These are phyloP conservation scores for Botryotinia calthae DNA, from an alignment of 2,329 filamentous ascomycete genomes.

Conservation along the genomic window DNA sequence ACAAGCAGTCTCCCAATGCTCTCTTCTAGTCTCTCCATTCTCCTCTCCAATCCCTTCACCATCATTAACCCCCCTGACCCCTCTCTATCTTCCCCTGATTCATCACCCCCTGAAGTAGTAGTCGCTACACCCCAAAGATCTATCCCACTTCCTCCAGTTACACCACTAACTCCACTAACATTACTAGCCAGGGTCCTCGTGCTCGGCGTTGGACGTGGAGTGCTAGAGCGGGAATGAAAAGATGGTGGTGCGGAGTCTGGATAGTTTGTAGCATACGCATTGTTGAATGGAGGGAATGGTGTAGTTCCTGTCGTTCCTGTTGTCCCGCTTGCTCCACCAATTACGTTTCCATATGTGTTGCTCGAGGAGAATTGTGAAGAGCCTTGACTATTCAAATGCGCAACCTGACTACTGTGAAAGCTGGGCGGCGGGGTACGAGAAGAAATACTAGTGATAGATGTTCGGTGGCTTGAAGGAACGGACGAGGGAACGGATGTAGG, in stretches of 20 bases:
- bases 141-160: slow-evolving; percentile 12
- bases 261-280: slow-evolving; percentile 25
- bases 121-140: slow-evolving; percentile 37
- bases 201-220: slow-evolving; percentile 23
- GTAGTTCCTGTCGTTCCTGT: neutral
- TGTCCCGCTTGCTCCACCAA: neutral
- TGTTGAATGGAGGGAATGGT: slow-evolving; percentile 24
- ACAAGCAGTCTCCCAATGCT: slow-evolving; percentile 32
- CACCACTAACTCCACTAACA: neutral
- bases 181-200: slow-evolving; percentile 22
- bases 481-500: slow-evolving; percentile 28
- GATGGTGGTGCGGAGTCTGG: slow-evolving; percentile 20
- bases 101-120: slow-evolving; percentile 19
- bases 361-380: neutral
- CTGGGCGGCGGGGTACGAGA: slow-evolving; percentile 23
- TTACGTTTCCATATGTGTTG: neutral
- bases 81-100: slow-evolving; percentile 15
- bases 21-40: slow-evolving; percentile 36
- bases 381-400: neutral
- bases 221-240: slow-evolving; percentile 18
- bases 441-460: slow-evolving; percentile 1
- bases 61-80: slow-evolving; percentile 26
- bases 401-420: slow-evolving; percentile 28
- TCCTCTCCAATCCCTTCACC: slow-evolving; percentile 29
- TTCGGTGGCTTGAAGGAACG: slow-evolving; percentile 21